Base-by-base conservation (phyloP, 2,329 filamentous ascomycete species). In the Raffaelea arxii region DNA sequence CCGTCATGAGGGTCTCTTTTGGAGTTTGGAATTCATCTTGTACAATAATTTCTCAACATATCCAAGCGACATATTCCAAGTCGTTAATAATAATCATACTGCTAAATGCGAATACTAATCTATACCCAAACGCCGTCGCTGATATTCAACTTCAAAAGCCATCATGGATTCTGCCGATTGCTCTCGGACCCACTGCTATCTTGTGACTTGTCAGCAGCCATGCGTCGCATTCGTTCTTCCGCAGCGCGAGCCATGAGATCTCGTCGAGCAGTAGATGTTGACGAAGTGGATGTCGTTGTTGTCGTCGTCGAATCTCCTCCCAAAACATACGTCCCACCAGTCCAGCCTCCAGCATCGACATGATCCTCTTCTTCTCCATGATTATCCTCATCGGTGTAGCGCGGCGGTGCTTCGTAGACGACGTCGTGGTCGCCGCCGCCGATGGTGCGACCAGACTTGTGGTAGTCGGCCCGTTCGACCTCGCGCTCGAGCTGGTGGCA, bases 401-500 rank as follows among this genome's bases (percentile, higher is more conserved):
- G 4, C 23, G 30, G 6, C 11, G 37, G 16, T 51, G 73, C 69
- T 54, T 78, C 72, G 37, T 74, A 77, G 65, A 74, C 64, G 67
- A 78, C 72, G 69, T 78, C 62, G 70, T 84, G 67, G 69, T 79
- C 80, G 69, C 79, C 62, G 70, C 84, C 67, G 69, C 79, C 80
- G 2, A 91, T 64, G 5, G 72, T 78, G 44, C 74, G 68, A 0
- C 90, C 90, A 0, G 81, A 80, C 22, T 82, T 80, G 21, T 74
- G 73, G 82, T 86, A 94, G 67, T 96, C 89, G 16, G 77, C 84
- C 42, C 68, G 70, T 48, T 84, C 82, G 3, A 96, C 91, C 69
- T 96, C 91, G 43, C 75, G 74, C 70, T 97, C 90, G 58, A 96
- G 94, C 68, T 84, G 75, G 55, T 81, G 82, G 54, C 86, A 95